A percentile compares a stretch with the other conserved stretches of the same genome.
These are phyloP conservation scores for Phytophthora idaei DNA, from an alignment of 352 stramenopile genomes.

Conservation along the genomic window DNA sequence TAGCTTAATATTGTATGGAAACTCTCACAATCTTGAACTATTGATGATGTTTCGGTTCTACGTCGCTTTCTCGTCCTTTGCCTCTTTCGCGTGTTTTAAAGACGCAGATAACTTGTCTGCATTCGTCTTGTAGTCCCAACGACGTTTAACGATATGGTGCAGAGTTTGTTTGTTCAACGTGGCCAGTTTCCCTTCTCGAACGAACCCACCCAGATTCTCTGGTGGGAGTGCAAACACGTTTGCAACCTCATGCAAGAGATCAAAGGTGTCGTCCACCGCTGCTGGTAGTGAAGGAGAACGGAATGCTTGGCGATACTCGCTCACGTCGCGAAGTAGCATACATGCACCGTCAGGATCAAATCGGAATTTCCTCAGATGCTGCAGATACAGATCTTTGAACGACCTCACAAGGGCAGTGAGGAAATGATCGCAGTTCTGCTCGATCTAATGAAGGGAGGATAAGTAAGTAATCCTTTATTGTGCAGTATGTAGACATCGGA, in stretches of 20 bases:
- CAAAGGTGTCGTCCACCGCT: slow-evolving; percentile 70
- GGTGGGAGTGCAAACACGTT: slow-evolving; percentile 83
- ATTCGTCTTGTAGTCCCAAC: slow-evolving; percentile 85
- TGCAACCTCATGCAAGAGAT: slow-evolving; percentile 81
- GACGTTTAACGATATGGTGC: slow-evolving; percentile 72
- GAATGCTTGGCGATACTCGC: slow-evolving; percentile 76
- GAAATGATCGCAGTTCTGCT: slow-evolving; percentile 71
- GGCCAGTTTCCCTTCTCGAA: slow-evolving; percentile 76
- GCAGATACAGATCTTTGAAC: slow-evolving; percentile 81
- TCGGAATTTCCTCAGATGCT: slow-evolving; percentile 75
- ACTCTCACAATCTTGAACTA: not conserved
- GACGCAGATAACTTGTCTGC: slow-evolving; percentile 74
- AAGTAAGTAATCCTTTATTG: not conserved
- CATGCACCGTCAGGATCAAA: slow-evolving; percentile 85
- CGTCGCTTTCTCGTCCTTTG: slow-evolving; percentile 23
- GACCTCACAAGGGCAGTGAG: slow-evolving; percentile 50
- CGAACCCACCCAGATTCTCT: slow-evolving; percentile 78
- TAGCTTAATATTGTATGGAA: not conserved
- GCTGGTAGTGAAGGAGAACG: slow-evolving; percentile 28
- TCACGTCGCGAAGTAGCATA: slow-evolving; percentile 82
- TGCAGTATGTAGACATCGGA: not conserved
- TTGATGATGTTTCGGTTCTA: not conserved
- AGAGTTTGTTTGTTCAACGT: slow-evolving; percentile 64
- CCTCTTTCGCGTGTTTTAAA: slow-evolving; percentile 31
- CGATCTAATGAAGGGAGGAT: slow-evolving; percentile 32